phyloP scores from a whole-genome alignment of 345 rosid species.

The Syzygium jambos region DNA sequence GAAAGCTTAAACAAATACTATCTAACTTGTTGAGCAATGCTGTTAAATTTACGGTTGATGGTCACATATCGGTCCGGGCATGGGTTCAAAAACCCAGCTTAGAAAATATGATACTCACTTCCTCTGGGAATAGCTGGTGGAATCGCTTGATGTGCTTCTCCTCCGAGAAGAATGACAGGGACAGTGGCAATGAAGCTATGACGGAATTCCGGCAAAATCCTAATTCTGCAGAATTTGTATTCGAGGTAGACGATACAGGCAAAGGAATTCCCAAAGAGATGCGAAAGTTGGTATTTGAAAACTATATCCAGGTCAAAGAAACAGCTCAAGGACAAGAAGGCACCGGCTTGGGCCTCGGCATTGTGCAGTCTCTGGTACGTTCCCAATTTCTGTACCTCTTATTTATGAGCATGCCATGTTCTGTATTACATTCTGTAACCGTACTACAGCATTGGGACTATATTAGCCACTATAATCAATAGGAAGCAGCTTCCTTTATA shows the following conservation, averaged over 20 bases:
- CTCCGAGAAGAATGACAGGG: conserved; percentile 10
- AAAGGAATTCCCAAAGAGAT: conserved; percentile 70
- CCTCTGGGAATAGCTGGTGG: conserved; percentile 11
- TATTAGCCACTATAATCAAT: neutral
- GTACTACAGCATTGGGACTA: neutral
- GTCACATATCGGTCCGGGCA: conserved; percentile 52
- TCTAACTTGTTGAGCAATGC: conserved; percentile 68
- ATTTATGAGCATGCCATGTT: neutral
- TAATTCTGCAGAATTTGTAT: conserved; percentile 39
- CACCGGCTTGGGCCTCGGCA: conserved; percentile 85
- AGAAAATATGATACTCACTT: conserved; percentile 19
- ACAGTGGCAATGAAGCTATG: conserved; percentile 4
- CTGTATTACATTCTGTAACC: neutral
- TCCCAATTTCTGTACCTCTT: neutral
- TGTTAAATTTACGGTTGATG: conserved; percentile 63
- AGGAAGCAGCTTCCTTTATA: neutral
- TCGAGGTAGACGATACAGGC: conserved; percentile 83
- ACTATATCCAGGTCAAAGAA: conserved; percentile 74
- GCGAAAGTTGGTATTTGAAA: conserved; percentile 58
- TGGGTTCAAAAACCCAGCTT: conserved; percentile 44
- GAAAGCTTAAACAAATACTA: conserved; percentile 52
- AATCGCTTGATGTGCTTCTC: conserved; percentile 11
- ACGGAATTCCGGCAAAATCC: conserved; percentile 10
- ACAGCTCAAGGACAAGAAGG: conserved; percentile 51
- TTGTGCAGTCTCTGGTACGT: conserved; percentile 81